Conservation (phyloP, 2,329 filamentous ascomycete genomes). For the Claviceps sp. region DNA sequence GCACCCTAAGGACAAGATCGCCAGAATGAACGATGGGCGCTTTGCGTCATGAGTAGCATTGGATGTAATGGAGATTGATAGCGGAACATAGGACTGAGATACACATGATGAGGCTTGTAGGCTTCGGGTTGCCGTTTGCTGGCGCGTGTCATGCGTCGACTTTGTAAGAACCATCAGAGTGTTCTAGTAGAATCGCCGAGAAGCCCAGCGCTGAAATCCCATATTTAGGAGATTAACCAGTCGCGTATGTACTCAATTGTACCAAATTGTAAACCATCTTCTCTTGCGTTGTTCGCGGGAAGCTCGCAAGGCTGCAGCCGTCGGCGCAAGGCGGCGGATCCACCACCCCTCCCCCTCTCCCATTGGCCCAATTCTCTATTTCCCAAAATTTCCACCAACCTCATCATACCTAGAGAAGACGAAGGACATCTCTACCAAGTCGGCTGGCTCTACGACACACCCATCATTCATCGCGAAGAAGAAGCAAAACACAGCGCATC, state of each 20-base stretch:
- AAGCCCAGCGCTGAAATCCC: not conserved
- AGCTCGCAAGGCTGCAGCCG: not conserved
- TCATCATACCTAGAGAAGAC: not conserved
- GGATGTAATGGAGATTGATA: not conserved
- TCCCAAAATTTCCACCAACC: constrained; percentile 6
- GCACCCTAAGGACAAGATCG: constrained; percentile 26
- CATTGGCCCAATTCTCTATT: constrained; percentile 3
- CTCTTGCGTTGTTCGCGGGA: not conserved
- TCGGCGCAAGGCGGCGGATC: not conserved
- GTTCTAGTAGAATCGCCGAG: not conserved
- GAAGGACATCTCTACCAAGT: not conserved
- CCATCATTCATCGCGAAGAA: not conserved
- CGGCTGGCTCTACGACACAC: not conserved
- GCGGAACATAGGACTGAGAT: not conserved
- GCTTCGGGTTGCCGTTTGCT: not conserved
- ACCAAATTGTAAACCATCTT: not conserved
- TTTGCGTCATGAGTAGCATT: constrained; percentile 16
- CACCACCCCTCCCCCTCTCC: not conserved
- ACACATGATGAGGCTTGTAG: not conserved
- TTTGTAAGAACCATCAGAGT: not conserved
- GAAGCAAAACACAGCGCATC: constrained; percentile 6
- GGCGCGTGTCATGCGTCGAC: not conserved
- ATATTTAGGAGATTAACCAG: constrained; percentile 13
- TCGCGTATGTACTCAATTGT: too few relatives aligned
- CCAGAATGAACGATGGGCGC: constrained; percentile 23